Conservation (phyloP, 2,329 filamentous ascomycete species). For the Xylariaceae sp. region DNA sequence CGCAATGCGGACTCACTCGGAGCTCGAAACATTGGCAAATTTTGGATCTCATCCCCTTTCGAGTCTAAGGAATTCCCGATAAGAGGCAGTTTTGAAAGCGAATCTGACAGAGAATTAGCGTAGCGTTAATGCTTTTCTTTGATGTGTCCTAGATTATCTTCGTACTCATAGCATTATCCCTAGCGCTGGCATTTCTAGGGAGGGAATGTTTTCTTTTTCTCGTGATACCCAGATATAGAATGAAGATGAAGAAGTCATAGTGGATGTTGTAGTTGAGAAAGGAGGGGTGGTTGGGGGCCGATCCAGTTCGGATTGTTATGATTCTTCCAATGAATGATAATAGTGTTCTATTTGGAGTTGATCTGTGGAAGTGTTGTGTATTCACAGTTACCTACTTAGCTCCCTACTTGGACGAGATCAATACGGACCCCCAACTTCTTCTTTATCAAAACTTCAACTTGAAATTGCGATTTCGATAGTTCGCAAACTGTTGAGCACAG, state of each 20-base stretch:
- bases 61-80: neutral
- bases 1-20: conserved; percentile 3
- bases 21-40: neutral
- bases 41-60: neutral
- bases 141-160: neutral
- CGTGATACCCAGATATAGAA: conserved; percentile 18
- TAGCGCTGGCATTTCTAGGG: neutral
- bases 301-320: neutral
- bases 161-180: conserved; percentile 2
- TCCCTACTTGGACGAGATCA: conserved; percentile 17
- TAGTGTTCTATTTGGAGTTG: neutral
- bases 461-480: no score
- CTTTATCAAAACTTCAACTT: neutral
- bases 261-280: no score
- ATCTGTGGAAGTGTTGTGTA: neutral
- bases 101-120: no score
- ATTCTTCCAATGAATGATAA: neutral
- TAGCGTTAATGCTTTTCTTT: no score
- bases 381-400: neutral
- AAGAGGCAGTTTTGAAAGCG: neutral
- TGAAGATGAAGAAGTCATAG: neutral
- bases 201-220: conserved; percentile 1
- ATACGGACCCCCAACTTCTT: conserved; percentile 7
- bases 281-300: neutral
- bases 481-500: no score